Conservation (phyloP, 148 eudicot genomes). For the Oxyria digyna region DNA sequence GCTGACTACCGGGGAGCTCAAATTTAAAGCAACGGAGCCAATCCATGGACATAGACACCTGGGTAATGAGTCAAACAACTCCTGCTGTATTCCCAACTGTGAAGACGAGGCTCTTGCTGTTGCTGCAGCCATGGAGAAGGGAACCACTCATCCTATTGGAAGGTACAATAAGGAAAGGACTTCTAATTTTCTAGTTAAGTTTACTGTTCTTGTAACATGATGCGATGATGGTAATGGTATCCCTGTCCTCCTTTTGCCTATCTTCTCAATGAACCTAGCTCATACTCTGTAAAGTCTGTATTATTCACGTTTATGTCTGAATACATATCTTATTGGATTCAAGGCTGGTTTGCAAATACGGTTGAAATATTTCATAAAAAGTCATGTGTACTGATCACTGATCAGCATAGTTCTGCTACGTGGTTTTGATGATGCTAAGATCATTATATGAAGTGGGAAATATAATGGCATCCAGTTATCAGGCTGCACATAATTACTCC, state of each 20-base stretch:
- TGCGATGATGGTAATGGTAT: not conserved
- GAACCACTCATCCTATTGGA: slow-evolving; percentile 98
- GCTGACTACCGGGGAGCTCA: slow-evolving; percentile 86
- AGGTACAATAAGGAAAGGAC: slow-evolving; percentile 35
- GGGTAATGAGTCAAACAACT: slow-evolving; percentile 17
- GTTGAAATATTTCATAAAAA: not conserved
- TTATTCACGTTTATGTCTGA: not conserved
- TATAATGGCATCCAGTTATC: not conserved
- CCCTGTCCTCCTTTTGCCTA: not conserved
- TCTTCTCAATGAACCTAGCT: not conserved
- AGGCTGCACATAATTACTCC: not conserved
- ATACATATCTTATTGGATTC: not conserved
- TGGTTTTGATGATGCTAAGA: not conserved
- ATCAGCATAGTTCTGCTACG: not conserved
- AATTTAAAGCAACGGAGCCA: slow-evolving; percentile 89
- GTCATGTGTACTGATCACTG: not conserved
- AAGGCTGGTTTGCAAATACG: not conserved
- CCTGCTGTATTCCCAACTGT: slow-evolving; percentile 82
- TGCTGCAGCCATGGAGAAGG: slow-evolving; percentile 99
- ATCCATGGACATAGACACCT: slow-evolving; percentile 59
- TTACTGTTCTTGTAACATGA: not conserved
- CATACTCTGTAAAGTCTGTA: not conserved
- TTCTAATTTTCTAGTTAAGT: not conserved
- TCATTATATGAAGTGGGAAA: not conserved
- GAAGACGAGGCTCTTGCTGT: slow-evolving; percentile 98